Conservation (phyloP, 805 yeast species). For the Scheffersomyces spartinae region DNA sequence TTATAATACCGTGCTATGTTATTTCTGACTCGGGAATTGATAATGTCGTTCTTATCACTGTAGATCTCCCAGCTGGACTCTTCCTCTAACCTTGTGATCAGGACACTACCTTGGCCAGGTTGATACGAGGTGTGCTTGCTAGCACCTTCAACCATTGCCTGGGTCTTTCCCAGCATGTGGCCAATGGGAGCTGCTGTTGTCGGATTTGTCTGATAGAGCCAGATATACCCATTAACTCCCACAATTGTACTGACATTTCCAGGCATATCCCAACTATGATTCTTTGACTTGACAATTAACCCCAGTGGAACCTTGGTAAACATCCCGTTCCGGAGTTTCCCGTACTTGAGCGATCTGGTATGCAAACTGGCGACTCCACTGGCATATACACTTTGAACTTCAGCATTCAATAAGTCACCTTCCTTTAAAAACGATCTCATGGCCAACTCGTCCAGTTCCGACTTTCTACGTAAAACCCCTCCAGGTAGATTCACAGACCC, state of each 20-base stretch:
- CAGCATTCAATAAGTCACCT: conserved; percentile 92
- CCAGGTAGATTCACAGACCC: conserved; percentile 98
- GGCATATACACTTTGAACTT: conserved; percentile 78
- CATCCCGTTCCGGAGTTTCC: conserved; percentile 86
- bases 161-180: no score
- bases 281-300: conserved; percentile 71
- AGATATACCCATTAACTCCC: conserved; percentile 91
- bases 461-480: conserved; percentile 86
- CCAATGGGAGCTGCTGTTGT: conserved; percentile 9
- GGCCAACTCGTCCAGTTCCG: conserved; percentile 90
- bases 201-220: conserved; percentile 41
- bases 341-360: conserved; percentile 90
- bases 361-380: conserved; percentile 93
- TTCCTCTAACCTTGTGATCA: conserved; percentile 80
- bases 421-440: conserved; percentile 92
- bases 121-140: conserved; percentile 33
- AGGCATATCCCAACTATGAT: conserved; percentile 81
- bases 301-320: conserved; percentile 75
- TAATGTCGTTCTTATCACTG: conserved; percentile 70
- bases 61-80: conserved; percentile 94
- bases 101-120: conserved; percentile 48
- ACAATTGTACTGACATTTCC: conserved; percentile 86
- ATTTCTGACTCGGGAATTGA: conserved; percentile 46
- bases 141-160: no score
- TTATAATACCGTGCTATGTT: conserved; percentile 80